These are phyloP conservation scores for Aurifilum marmelostoma DNA, from an alignment of 2,329 filamentous ascomycete species.

Conservation along the genomic window DNA sequence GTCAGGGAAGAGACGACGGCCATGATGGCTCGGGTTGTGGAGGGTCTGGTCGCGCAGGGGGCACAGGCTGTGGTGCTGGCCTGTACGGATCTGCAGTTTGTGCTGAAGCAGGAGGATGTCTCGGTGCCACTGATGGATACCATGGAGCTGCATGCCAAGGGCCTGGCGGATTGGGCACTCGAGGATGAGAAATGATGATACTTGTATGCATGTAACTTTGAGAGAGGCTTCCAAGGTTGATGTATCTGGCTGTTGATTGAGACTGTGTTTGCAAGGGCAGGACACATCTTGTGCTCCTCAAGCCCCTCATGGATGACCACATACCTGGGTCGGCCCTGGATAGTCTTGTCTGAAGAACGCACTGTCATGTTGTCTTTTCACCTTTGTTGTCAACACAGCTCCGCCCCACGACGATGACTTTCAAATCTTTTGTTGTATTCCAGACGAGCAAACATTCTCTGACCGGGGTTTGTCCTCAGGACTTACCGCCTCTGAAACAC, in stretches of 20 bases:
- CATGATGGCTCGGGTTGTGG: conserved; percentile 18
- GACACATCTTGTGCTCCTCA: not conserved
- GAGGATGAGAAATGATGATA: not conserved
- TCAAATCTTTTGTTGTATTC: not conserved
- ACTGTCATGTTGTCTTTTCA: not conserved
- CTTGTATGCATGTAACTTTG: not conserved
- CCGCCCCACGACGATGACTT: not conserved
- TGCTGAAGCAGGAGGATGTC: conserved; percentile 27
- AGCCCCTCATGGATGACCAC: not conserved
- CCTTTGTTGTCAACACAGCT: not conserved
- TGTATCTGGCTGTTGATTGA: not conserved
- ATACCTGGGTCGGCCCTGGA: not conserved
- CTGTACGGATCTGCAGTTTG: conserved; percentile 30
- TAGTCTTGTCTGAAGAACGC: too few species aligned
- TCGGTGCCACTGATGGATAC: conserved; percentile 29
- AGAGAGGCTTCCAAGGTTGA: not conserved
- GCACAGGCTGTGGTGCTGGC: conserved; percentile 30
- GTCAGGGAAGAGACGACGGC: conserved; percentile 18
- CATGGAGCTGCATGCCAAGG: conserved; percentile 30
- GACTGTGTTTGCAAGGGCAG: not conserved
- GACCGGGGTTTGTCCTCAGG: not conserved
- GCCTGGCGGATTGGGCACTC: conserved; percentile 26
- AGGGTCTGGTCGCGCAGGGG: conserved; percentile 23
- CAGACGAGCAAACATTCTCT: not conserved
- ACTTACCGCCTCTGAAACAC: not conserved